Evolutionary conservation across 306 rosid genomes (phyloP).

Genomic region (Ochetophila trinervis): DNA sequence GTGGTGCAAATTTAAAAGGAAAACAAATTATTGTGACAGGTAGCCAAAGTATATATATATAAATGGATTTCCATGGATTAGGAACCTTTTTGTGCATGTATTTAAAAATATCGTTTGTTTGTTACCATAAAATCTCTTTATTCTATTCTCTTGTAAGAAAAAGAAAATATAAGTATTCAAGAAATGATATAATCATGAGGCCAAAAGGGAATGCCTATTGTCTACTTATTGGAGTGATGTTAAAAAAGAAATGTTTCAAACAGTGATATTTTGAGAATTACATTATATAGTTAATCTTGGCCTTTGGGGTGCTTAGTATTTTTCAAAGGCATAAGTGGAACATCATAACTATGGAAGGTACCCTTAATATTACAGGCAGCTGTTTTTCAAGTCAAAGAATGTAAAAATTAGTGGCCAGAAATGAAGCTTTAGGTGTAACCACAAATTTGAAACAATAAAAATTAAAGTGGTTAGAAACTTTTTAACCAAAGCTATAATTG

Average conservation of each 20-base stretch:
- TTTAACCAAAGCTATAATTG: constrained; percentile 11
- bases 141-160: too few relatives aligned
- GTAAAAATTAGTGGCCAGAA: constrained; percentile 22
- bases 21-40: not conserved
- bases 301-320: not conserved
- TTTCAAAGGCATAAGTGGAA: not conserved
- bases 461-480: constrained; percentile 4
- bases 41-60: not conserved
- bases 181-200: too few relatives aligned
- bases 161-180: too few relatives aligned
- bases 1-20: not conserved
- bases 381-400: constrained; percentile 2
- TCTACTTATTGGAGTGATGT: not conserved
- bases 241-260: too few relatives aligned
- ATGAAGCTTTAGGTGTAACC: constrained; percentile 10
- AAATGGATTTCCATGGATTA: not conserved
- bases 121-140: too few relatives aligned
- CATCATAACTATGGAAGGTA: not conserved
- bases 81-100: too few relatives aligned
- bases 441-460: constrained; percentile 24
- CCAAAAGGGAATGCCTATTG: not conserved
- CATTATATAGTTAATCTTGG: not conserved
- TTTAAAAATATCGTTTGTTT: too few relatives aligned
- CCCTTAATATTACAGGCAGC: not conserved
- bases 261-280: too few relatives aligned